Percentiles rank a stretch among this genome's conserved stretches.
phyloP scores from a whole-genome alignment of 495 filamentous ascomycete species.

The Bryoglossum gracile region DNA sequence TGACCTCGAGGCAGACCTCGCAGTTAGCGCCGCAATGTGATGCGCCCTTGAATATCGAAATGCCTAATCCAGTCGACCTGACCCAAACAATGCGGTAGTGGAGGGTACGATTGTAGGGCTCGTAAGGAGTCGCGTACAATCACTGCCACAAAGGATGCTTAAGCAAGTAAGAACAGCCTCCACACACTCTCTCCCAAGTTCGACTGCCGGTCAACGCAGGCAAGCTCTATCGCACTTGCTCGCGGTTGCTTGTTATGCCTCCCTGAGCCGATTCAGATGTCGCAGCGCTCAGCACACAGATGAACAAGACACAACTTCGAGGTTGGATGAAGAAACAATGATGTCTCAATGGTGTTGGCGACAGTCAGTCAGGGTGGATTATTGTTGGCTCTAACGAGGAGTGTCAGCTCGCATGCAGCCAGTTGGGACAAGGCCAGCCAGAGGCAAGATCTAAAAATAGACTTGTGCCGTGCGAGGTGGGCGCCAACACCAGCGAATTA shows the following conservation, averaged over 20 bases:
- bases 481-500: slow-evolving; percentile 22
- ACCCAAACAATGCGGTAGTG: background rate
- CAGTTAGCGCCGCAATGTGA: slow-evolving; percentile 20
- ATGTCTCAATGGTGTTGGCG: slow-evolving; percentile 16
- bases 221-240: slow-evolving; percentile 10
- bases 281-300: slow-evolving; percentile 11
- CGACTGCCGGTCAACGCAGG: slow-evolving; percentile 4
- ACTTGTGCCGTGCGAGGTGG: slow-evolving; percentile 6
- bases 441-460: slow-evolving; percentile 18
- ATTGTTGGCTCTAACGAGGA: slow-evolving; percentile 19
- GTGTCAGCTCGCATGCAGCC: slow-evolving; percentile 22
- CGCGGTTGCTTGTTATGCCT: background rate
- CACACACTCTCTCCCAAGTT: slow-evolving; percentile 1
- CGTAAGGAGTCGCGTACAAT: background rate
- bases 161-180: slow-evolving; percentile 11
- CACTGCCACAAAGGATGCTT: slow-evolving; percentile 19
- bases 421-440: slow-evolving; percentile 7
- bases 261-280: slow-evolving; percentile 1
- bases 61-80: slow-evolving; percentile 4
- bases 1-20: slow-evolving; percentile 18
- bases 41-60: slow-evolving; percentile 14
- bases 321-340: slow-evolving; percentile 9
- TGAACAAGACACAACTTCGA: slow-evolving; percentile 10
- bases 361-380: slow-evolving; percentile 13
- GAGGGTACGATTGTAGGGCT: background rate